Conservation (phyloP, 2,329 filamentous ascomycete genomes). For the Paraconiothyrium brasiliense region DNA sequence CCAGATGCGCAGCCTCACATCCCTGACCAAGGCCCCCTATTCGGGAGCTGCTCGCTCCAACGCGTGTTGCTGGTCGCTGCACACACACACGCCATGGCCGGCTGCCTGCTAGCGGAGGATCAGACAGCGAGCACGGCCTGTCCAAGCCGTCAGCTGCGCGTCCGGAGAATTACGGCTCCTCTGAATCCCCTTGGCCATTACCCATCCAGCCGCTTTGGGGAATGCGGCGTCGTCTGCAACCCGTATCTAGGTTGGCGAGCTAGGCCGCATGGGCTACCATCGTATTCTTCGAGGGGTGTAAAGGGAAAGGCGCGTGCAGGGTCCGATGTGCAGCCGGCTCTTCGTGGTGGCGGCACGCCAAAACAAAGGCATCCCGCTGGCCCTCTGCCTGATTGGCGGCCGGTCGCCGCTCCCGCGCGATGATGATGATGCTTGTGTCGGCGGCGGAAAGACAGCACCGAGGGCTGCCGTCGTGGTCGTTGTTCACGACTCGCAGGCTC, state of each 20-base stretch:
- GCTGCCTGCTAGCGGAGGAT: slow-evolving; percentile 8
- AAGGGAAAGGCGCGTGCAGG: slow-evolving; percentile 27
- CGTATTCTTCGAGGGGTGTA: slow-evolving; percentile 12
- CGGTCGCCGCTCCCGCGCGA: slow-evolving; percentile 1
- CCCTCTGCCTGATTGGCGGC: neutral
- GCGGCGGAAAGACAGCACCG: slow-evolving; percentile 9
- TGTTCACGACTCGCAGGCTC: slow-evolving; percentile 11
- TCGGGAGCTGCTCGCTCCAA: neutral
- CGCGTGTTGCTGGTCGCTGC: neutral
- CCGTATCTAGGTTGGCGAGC: slow-evolving; percentile 15
- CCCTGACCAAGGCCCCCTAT: neutral
- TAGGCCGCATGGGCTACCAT: slow-evolving; percentile 26
- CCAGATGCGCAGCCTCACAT: neutral
- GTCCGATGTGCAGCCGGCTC: slow-evolving; percentile 23
- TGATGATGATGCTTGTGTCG: slow-evolving; percentile 13
- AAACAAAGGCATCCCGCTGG: slow-evolving; percentile 28
- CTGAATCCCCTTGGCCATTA: slow-evolving; percentile 2
- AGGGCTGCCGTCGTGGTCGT: neutral
- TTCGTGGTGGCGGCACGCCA: slow-evolving; percentile 33
- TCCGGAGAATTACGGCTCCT: slow-evolving; percentile 27
- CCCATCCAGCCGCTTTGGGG: slow-evolving; percentile 24
- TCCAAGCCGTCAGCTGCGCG: slow-evolving; percentile 25
- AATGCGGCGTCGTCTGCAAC: slow-evolving; percentile 25
- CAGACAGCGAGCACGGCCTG: slow-evolving; percentile 24
- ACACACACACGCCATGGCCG: slow-evolving; percentile 1